Base-by-base conservation (phyloP, 768 basidiomycete species). In the Stropharia rugosoannulata region DNA sequence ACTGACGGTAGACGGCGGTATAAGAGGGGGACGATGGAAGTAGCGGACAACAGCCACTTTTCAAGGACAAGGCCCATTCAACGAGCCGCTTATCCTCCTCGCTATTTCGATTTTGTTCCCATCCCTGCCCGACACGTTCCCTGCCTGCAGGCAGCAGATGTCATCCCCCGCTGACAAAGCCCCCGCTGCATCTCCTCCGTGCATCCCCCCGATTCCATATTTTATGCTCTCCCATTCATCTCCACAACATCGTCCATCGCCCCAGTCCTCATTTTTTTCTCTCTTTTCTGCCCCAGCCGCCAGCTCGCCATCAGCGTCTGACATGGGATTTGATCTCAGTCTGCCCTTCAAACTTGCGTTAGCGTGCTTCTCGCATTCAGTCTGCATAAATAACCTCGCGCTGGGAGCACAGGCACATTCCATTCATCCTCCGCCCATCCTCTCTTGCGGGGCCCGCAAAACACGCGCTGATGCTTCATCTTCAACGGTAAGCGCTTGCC, bases 121-220 rank as follows among this genome's bases (percentile, higher is more conserved):
- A 64, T 73, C 70, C 71, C 74, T 75, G 67, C 72, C 71, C 80
- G 73, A 73, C 80, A 88, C 86, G 86, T 86, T 86, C 78, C 75
- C 72, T 84, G 86, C 86, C 86, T 87, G 84, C 84, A 87, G 85
- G 86, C 85, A 81, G 67, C 69, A 81, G 81, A 77, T 81, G 59
- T 67, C 64, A 66, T 54, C 9, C 32, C 37, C 32, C 13, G 39
- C 49, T 50, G 32, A 50, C 37, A 50, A 50, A 47, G 19, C 57
- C 54, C n/a, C 38, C 37, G 37, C 46, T n/a, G 25, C 54, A 16
- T 48, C 47, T 41, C 42, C n/a, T n/a, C n/a, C 46, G 48, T 41
- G 39, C 39, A 52, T 52, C 29, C 29, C 29, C 29, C 29, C 29
- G 29, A 25, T 9, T 19, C 45, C 19, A 10, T n/a, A 25, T 11